Evolutionary conservation across 2,329 filamentous ascomycete species (phyloP).

Genomic region (Aspergillus felis): DNA sequence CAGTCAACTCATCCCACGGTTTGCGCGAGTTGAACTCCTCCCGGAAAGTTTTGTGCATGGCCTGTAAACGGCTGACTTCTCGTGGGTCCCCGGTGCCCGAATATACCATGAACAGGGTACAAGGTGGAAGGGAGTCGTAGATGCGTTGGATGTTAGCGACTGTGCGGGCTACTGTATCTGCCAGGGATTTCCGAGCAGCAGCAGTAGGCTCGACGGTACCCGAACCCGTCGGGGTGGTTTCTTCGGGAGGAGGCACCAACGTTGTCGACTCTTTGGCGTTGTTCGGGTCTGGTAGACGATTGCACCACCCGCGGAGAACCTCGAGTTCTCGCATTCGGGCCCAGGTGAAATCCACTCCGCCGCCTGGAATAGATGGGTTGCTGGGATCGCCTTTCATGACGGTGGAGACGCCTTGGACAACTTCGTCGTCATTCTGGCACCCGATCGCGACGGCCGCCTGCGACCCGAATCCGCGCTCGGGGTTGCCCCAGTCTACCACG

Average conservation of each 20-base stretch:
- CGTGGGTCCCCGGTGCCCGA: constrained; percentile 61
- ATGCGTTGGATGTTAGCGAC: constrained; percentile 50
- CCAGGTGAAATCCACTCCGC: constrained; percentile 61
- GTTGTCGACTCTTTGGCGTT: constrained; percentile 38
- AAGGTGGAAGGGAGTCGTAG: constrained; percentile 54
- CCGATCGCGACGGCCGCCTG: constrained; percentile 55
- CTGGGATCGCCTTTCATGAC: constrained; percentile 48
- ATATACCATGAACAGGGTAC: constrained; percentile 61
- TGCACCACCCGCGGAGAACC: constrained; percentile 58
- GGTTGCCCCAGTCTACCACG: constrained; percentile 86
- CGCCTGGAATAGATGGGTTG: constrained; percentile 42
- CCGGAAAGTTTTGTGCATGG: constrained; percentile 53
- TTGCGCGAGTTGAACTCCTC: constrained; percentile 57
- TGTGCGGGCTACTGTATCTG: constrained; percentile 47
- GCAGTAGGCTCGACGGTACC: constrained; percentile 5
- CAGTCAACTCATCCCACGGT: constrained; percentile 57
- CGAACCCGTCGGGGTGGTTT: constrained; percentile 16
- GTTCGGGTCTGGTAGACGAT: constrained; percentile 44
- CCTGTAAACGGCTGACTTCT: constrained; percentile 53
- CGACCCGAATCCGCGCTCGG: constrained; percentile 57
- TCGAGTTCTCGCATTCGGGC: constrained; percentile 60
- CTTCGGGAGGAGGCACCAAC: constrained; percentile 23
- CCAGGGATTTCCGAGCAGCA: constrained; percentile 31
- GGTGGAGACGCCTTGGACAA: constrained; percentile 54
- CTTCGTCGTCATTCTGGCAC: constrained; percentile 54